These are phyloP conservation scores for Wickerhamiella nectarea DNA, from an alignment of 805 yeast genomes.

Conservation along the genomic window DNA sequence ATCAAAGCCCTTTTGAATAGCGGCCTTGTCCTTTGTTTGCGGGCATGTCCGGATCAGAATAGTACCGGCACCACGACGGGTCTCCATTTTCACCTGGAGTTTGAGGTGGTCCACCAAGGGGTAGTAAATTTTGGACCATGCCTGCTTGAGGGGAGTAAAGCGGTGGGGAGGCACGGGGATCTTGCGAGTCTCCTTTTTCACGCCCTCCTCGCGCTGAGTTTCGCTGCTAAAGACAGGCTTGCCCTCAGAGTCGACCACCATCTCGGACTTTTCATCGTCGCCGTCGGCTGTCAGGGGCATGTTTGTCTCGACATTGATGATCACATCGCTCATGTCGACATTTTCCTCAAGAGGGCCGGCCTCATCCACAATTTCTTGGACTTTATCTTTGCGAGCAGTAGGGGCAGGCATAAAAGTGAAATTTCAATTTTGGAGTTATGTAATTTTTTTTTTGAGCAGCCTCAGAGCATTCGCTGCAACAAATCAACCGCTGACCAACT, in stretches of 20 bases:
- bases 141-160: conserved; percentile 79
- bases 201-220: conserved; percentile 44
- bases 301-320: conserved; percentile 34
- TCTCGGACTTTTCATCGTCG: conserved; percentile 19
- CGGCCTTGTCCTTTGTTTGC: conserved; percentile 78
- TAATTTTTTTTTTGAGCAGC: conserved; percentile 6
- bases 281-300: conserved; percentile 18
- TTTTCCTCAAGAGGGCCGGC: conserved; percentile 14
- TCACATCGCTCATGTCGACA: conserved; percentile 28
- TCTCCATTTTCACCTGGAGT: conserved; percentile 90
- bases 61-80: conserved; percentile 35
- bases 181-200: conserved; percentile 74
- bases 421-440: background rate
- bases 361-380: conserved; percentile 18
- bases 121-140: conserved; percentile 90
- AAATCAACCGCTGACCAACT: background rate
- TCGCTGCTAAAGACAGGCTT: conserved; percentile 79
- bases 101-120: conserved; percentile 92
- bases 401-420: conserved; percentile 25
- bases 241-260: conserved; percentile 73
- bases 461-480: background rate
- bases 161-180: conserved; percentile 95
- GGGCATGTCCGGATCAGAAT: conserved; percentile 79
- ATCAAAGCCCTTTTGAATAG: conserved; percentile 96
- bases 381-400: conserved; percentile 23